Evolutionary conservation across 2,329 filamentous ascomycete genomes (phyloP).

Genomic region (Xylariomycetidae sp.): DNA sequence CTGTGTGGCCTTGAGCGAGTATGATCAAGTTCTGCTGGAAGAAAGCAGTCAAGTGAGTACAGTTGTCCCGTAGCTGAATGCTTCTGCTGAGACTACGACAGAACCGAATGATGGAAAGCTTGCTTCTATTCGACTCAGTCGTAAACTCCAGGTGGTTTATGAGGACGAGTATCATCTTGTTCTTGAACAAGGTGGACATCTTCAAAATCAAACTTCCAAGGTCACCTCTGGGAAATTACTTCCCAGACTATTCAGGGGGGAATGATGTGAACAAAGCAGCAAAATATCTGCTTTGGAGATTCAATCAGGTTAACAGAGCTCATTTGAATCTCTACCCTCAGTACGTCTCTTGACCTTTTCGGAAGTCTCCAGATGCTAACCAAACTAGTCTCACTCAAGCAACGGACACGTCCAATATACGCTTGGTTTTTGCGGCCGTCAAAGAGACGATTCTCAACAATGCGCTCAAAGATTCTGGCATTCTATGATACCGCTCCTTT

Average conservation of each 20-base stretch:
- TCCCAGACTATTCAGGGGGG: constrained; percentile 94
- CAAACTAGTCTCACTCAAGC: constrained; percentile 82
- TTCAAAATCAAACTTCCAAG: constrained; percentile 92
- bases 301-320: constrained; percentile 96
- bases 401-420: constrained; percentile 97
- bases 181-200: constrained; percentile 97
- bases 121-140: constrained; percentile 94
- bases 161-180: constrained; percentile 96
- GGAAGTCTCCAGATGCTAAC: constrained; percentile 15
- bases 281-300: constrained; percentile 96
- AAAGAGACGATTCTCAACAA: constrained; percentile 99
- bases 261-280: constrained; percentile 97
- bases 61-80: neutral
- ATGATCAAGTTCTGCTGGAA: constrained; percentile 94
- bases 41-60: constrained; percentile 86
- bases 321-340: constrained; percentile 97
- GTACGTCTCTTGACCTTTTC: constrained; percentile 53
- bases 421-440: constrained; percentile 93
- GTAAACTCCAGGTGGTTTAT: constrained; percentile 99
- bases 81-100: constrained; percentile 32
- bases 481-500: constrained; percentile 62
- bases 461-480: constrained; percentile 94
- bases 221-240: constrained; percentile 90
- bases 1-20: constrained; percentile 95
- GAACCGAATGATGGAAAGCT: constrained; percentile 99